phyloP scores from a whole-genome alignment of 139 green algal genomes.

The Coccomyxa sp. region DNA sequence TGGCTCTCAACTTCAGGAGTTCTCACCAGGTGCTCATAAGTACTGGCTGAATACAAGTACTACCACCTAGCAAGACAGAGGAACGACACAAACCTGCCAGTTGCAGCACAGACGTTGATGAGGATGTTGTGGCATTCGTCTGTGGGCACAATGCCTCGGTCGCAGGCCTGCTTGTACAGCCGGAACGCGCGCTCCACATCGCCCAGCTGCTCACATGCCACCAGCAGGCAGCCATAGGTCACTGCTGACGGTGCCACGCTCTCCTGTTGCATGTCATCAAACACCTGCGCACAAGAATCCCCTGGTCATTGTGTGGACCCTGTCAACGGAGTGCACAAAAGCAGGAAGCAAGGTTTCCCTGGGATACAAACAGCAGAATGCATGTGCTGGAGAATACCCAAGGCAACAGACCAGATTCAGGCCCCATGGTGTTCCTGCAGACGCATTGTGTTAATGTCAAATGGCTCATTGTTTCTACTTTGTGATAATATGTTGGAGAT shows the following conservation, averaged over 20 bases:
- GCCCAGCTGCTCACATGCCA: constrained; percentile 24
- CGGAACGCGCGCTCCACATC: constrained; percentile 42
- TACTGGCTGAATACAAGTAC: too few species aligned
- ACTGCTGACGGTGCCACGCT: constrained; percentile 38
- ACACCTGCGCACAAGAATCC: constrained; percentile 13
- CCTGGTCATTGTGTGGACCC: neutral
- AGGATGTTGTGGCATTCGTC: constrained; percentile 60
- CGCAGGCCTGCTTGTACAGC: constrained; percentile 38
- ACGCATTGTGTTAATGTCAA: neutral
- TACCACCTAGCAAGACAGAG: too few species aligned
- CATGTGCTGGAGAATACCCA: too few species aligned
- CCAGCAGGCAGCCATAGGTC: constrained; percentile 62
- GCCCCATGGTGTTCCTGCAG: neutral
- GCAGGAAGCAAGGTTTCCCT: neutral
- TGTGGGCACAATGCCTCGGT: constrained; percentile 33
- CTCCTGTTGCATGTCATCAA: constrained; percentile 35
- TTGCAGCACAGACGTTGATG: constrained; percentile 38
- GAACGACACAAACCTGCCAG: constrained; percentile 6
- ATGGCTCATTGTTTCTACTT: neutral
- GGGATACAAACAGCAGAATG: too few species aligned
- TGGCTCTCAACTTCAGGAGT: too few species aligned
- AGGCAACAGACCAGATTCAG: neutral
- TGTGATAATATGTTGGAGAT: too few species aligned
- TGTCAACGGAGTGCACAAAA: neutral
- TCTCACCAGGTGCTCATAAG: too few species aligned